These are phyloP conservation scores for Cladosporium oxysporum DNA, from an alignment of 2,329 filamentous ascomycete genomes.

Conservation along the genomic window DNA sequence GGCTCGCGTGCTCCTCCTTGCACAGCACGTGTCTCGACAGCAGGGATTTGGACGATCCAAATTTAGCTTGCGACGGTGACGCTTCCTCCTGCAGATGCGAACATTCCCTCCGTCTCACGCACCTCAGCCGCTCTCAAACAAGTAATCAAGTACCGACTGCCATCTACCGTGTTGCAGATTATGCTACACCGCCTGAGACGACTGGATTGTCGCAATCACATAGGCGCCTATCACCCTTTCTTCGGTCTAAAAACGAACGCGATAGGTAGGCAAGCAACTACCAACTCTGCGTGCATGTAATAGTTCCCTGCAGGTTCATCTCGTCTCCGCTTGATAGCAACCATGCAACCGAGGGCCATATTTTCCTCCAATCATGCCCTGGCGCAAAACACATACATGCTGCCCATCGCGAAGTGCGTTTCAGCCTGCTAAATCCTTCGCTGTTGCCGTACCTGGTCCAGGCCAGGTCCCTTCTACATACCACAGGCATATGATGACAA, in stretches of 20 bases:
- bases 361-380: neutral
- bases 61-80: slow-evolving; percentile 9
- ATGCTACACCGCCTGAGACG: neutral
- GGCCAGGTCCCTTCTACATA: neutral
- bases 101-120: neutral
- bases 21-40: slow-evolving; percentile 1
- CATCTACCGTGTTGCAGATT: neutral
- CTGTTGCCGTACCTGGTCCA: neutral
- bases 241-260: neutral
- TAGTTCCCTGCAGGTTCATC: neutral
- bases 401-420: slow-evolving; percentile 6
- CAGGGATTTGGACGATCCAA: slow-evolving; percentile 10
- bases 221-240: neutral
- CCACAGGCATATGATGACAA: neutral
- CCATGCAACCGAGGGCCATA: neutral
- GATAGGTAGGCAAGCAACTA: neutral
- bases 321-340: neutral
- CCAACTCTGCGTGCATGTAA: neutral
- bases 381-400: neutral
- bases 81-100: neutral
- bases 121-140: neutral
- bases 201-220: neutral
- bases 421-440: slow-evolving; percentile 14
- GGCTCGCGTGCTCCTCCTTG: neutral
- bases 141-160: neutral